phyloP scores from a whole-genome alignment of 208 protist genomes.

The Wallacemonas sp. region DNA sequence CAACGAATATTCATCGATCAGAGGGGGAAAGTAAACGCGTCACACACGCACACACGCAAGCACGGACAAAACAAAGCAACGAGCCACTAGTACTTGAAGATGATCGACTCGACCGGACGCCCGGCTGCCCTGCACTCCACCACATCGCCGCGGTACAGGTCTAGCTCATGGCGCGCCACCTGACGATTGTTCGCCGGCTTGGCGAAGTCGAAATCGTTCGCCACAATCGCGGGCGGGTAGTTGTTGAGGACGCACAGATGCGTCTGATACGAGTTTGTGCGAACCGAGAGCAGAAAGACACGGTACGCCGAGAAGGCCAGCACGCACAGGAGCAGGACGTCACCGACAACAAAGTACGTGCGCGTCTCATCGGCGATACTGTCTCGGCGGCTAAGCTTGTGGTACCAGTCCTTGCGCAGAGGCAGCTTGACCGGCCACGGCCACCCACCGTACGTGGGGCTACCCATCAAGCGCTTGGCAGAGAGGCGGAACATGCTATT shows the following conservation, averaged over 20 bases:
- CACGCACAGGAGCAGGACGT: slow-evolving; percentile 65
- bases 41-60: background rate
- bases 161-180: slow-evolving; percentile 56
- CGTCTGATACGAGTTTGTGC: slow-evolving; percentile 75
- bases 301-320: slow-evolving; percentile 67
- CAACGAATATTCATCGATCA: too few species aligned
- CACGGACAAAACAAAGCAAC: too few species aligned
- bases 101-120: slow-evolving; percentile 63
- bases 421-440: slow-evolving; percentile 87
- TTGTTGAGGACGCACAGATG: slow-evolving; percentile 69
- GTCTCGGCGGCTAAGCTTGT: slow-evolving; percentile 57
- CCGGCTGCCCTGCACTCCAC: slow-evolving; percentile 47
- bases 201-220: slow-evolving; percentile 87
- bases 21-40: slow-evolving; percentile 2
- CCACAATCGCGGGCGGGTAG: slow-evolving; percentile 82
- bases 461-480: slow-evolving; percentile 41
- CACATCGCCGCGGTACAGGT: slow-evolving; percentile 79
- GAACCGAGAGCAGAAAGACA: slow-evolving; percentile 60
- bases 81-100: slow-evolving; percentile 85
- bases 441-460: slow-evolving; percentile 80
- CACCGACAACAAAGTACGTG: slow-evolving; percentile 73
- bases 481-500: slow-evolving; percentile 50
- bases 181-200: slow-evolving; percentile 65
- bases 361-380: slow-evolving; percentile 84
- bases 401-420: slow-evolving; percentile 73